Evolutionary conservation across 108 stramenopile species (phyloP).

Genomic region (Pseudonitzschia delicatissima): DNA sequence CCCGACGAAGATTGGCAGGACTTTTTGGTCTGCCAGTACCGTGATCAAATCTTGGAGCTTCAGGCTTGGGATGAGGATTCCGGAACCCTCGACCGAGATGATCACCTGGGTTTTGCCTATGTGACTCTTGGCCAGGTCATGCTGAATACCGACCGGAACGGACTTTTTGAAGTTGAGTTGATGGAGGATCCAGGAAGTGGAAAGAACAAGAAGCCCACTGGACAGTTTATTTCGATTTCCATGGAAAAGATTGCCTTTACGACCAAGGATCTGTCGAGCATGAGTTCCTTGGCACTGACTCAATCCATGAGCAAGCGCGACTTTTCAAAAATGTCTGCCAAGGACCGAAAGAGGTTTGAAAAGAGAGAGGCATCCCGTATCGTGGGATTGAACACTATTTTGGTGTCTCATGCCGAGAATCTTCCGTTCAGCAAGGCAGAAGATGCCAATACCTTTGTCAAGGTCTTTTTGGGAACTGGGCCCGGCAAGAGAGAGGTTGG

Average conservation of each 20-base stretch:
- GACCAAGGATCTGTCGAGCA: constrained; percentile 15
- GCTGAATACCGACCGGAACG: constrained; percentile 23
- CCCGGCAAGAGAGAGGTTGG: constrained; percentile 14
- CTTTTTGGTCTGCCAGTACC: constrained; percentile 52
- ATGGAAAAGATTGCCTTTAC: constrained; percentile 34
- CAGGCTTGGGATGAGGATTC: constrained; percentile 59
- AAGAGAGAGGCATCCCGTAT: no score
- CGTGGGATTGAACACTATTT: constrained; percentile 47
- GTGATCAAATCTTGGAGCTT: constrained; percentile 49
- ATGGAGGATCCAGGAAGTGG: not conserved
- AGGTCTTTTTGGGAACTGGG: constrained; percentile 40
- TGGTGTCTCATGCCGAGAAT: constrained; percentile 48
- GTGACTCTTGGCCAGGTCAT: constrained; percentile 47
- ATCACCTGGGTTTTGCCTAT: constrained; percentile 47
- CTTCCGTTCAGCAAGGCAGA: constrained; percentile 41
- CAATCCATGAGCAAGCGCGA: no score
- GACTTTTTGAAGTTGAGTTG: constrained; percentile 7
- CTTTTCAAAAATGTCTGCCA: not conserved
- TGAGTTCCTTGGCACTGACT: not conserved
- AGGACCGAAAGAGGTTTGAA: constrained; percentile 20
- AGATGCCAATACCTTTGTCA: constrained; percentile 49
- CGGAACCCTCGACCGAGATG: constrained; percentile 48
- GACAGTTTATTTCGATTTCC: constrained; percentile 43
- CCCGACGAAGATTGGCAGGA: constrained; percentile 35
- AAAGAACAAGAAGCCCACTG: constrained; percentile 26